Conservation (phyloP, 352 stramenopile genomes). For the Globisporangium paroecandrum region DNA sequence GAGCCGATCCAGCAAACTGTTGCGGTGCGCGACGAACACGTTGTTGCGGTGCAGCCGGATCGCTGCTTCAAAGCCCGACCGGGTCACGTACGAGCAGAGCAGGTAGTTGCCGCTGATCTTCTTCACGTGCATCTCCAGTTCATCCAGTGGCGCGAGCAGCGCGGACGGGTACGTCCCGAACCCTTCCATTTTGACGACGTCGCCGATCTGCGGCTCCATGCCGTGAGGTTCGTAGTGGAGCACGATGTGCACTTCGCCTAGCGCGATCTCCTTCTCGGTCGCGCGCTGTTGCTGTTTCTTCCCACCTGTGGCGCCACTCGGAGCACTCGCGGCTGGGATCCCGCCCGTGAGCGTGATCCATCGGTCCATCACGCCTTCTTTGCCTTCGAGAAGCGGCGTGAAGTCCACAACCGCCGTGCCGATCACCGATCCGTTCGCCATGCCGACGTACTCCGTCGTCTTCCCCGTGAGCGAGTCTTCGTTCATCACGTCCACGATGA, state of each 20-base stretch:
- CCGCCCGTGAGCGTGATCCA: conserved; percentile 70
- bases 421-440: conserved; percentile 73
- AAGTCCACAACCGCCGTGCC: conserved; percentile 67
- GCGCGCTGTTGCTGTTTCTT: conserved; percentile 34
- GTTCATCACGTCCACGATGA: conserved; percentile 81
- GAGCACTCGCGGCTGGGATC: conserved; percentile 17
- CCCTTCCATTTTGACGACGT: conserved; percentile 76
- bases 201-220: conserved; percentile 67
- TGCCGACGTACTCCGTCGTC: conserved; percentile 74
- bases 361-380: conserved; percentile 75
- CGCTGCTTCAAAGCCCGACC: conserved; percentile 55
- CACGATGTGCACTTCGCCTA: conserved; percentile 73
- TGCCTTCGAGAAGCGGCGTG: conserved; percentile 65
- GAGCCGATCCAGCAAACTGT: conserved; percentile 62
- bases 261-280: conserved; percentile 38
- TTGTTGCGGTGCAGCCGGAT: conserved; percentile 75
- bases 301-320: conserved; percentile 14
- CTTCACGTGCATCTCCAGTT: conserved; percentile 77
- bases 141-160: conserved; percentile 54
- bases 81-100: conserved; percentile 68
- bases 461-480: conserved; percentile 75
- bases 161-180: conserved; percentile 72
- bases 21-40: conserved; percentile 72
- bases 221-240: conserved; percentile 78
- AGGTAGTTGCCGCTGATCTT: conserved; percentile 78